phyloP scores from a whole-genome alignment of 1,284 basidiomycete genomes.

The Golubevia pallescens region DNA sequence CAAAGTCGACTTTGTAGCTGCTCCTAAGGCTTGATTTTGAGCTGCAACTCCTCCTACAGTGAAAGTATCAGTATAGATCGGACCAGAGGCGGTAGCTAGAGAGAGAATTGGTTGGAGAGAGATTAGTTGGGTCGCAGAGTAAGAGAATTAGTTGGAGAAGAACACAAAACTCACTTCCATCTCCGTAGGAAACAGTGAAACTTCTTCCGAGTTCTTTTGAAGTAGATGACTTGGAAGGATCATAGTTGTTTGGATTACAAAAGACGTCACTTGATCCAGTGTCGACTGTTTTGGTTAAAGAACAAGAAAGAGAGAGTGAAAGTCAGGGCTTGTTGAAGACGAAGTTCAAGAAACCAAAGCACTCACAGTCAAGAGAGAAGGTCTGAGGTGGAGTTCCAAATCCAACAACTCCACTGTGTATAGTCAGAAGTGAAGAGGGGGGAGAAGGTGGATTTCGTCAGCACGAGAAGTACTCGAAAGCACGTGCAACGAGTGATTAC shows the following conservation, averaged over 20 bases:
- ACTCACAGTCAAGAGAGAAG: slow-evolving; percentile 6
- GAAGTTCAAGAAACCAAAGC: too few relatives aligned
- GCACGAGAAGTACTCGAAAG: too few relatives aligned
- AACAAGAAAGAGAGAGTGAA: background rate
- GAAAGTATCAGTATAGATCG: slow-evolving; percentile 10
- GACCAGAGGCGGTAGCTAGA: slow-evolving; percentile 4
- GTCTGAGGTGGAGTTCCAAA: slow-evolving; percentile 9
- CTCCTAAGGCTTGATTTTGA: slow-evolving; percentile 2
- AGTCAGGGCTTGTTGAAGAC: background rate
- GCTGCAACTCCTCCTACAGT: slow-evolving; percentile 10
- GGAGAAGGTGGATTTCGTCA: too few relatives aligned
- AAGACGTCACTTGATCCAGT: background rate
- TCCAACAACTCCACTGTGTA: background rate
- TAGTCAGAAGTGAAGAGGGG: too few relatives aligned
- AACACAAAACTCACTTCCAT: too few relatives aligned
- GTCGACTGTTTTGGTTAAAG: background rate
- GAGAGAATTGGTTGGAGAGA: too few relatives aligned
- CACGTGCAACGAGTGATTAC: too few relatives aligned
- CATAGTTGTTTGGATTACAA: slow-evolving; percentile 9
- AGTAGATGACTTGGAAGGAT: slow-evolving; percentile 5
- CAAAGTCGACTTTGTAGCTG: slow-evolving; percentile 5
- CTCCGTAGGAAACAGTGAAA: slow-evolving; percentile 13
- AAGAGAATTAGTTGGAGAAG: too few relatives aligned
- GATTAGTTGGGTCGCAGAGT: too few relatives aligned
- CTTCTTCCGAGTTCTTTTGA: slow-evolving; percentile 8